A percentile compares a stretch with the other conserved stretches of the same genome.
Conservation (phyloP, 202 grass and related monocot species). For the Dendrocalamus latiflorus region DNA sequence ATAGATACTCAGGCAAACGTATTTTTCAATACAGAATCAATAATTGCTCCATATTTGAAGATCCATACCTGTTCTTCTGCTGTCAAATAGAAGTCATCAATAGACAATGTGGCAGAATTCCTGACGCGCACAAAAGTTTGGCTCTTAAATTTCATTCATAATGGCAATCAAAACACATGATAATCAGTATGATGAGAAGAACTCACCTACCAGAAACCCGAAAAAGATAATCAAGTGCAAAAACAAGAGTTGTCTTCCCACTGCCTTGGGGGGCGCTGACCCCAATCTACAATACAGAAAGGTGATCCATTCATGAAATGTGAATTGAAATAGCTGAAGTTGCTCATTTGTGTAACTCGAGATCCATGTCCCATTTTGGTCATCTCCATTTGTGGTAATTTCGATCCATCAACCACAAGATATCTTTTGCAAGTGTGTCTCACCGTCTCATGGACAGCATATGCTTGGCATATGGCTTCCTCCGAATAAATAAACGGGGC, state of each 20-base stretch:
- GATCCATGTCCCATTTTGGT: background rate
- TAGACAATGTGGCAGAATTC: conserved; percentile 73
- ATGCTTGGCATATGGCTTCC: background rate
- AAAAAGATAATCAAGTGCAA: conserved; percentile 84
- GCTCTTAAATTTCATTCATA: conserved; percentile 10
- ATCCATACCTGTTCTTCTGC: conserved; percentile 68
- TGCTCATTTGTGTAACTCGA: background rate
- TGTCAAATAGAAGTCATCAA: conserved; percentile 98
- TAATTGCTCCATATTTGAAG: background rate
- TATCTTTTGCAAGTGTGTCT: background rate
- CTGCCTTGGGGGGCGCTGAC: conserved; percentile 97
- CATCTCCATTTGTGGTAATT: background rate
- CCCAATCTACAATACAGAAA: conserved; percentile 67
- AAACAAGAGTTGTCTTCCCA: conserved; percentile 96
- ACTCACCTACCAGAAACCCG: conserved; percentile 68
- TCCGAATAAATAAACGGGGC: too few relatives aligned
- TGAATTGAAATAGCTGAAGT: conserved; percentile 9
- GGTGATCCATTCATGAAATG: background rate
- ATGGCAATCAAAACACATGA: background rate
- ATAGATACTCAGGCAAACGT: background rate
- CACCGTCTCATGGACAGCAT: background rate
- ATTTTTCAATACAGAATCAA: background rate
- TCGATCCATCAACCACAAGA: background rate
- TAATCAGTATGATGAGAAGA: conserved; percentile 15
- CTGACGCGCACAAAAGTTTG: conserved; percentile 30